Evolutionary conservation across 176 grass and related monocot genomes (phyloP), one percentile per base, ranked within the genome.

Genomic region (Rhynchospora tenuis): DNA sequence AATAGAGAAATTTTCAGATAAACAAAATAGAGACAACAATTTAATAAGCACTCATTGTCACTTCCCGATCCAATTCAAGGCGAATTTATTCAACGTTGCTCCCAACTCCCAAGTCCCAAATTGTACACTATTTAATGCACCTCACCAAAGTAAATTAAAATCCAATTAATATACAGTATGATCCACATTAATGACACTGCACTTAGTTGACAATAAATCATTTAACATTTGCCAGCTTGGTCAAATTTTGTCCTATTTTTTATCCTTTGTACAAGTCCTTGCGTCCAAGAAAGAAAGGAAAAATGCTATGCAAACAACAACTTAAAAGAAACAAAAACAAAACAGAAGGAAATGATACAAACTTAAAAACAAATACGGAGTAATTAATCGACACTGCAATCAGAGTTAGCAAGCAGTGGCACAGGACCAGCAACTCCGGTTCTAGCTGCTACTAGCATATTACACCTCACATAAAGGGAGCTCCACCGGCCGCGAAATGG

Each of bases 401-500:
- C 78, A 44, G 78, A 16, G 19, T 46, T 63, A 24, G 58, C 16
- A 45, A 81, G 58, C 22, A 81, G 29, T 15, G 79, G 79, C 14
- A 81, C 79, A 12, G 52, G 79, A 14, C 79, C 59, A 11, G 79
- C 16, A 2, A 81, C 38, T 48, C 79, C 79, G 19, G 58, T 81
- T 42, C 59, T 62, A 8, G 79, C 79, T 81, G 57, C 79, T 64
- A 64, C 59, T 9, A 81, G 60, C 59, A 81, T 23, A 31, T 64
- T 45, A 23, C 79, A 81, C 9, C 79, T 33, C n/a, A 81, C 59
- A 62, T 81, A 81, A 8, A 81, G 58, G 1, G 79, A 81, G 38
- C 58, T 48, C 79, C 79, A 81, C 56, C 58, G 59, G 44, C 79
- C 60, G 4, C 46, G 79, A 63, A 81, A 81, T 11, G 59, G 79